These are phyloP conservation scores for Suillus subalutaceus DNA, from an alignment of 768 basidiomycete genomes.

Conservation along the genomic window DNA sequence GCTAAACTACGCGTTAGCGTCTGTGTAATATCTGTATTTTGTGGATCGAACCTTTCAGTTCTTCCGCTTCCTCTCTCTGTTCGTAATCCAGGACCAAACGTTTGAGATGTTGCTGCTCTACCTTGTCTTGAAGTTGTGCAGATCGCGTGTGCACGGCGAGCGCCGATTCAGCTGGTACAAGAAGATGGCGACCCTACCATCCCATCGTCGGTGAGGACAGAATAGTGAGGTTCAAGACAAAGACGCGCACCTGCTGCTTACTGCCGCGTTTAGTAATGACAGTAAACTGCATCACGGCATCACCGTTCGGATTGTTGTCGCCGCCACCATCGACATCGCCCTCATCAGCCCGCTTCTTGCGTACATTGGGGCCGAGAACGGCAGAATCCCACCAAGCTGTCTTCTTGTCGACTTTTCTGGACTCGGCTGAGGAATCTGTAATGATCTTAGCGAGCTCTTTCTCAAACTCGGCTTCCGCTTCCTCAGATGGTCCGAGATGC, in stretches of 20 bases:
- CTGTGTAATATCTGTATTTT: neutral
- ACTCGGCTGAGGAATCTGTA: slow-evolving; percentile 82
- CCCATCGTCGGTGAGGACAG: slow-evolving; percentile 15
- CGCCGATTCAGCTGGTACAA: slow-evolving; percentile 85
- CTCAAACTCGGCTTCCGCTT: slow-evolving; percentile 91
- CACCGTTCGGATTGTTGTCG: slow-evolving; percentile 31
- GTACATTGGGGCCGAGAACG: slow-evolving; percentile 64
- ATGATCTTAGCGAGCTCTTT: slow-evolving; percentile 96
- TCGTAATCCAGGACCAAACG: slow-evolving; percentile 91
- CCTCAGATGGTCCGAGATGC: slow-evolving; percentile 79
- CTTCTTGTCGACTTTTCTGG: slow-evolving; percentile 86
- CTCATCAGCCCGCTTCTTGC: slow-evolving; percentile 69
- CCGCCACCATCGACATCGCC: slow-evolving; percentile 53
- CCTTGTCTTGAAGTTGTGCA: slow-evolving; percentile 91
- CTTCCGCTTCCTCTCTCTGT: slow-evolving; percentile 86
- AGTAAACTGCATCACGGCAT: slow-evolving; percentile 83
- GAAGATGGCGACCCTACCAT: slow-evolving; percentile 77
- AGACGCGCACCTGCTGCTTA: slow-evolving; percentile 75
- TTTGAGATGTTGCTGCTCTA: slow-evolving; percentile 97
- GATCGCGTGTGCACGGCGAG: slow-evolving; percentile 89
- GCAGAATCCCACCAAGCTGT: slow-evolving; percentile 91
- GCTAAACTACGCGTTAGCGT: slow-evolving; percentile 40
- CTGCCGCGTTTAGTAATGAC: slow-evolving; percentile 91
- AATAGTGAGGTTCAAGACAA: slow-evolving; percentile 10
- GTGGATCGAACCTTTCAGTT: slow-evolving; percentile 61